Evolutionary conservation across 805 yeast species (phyloP).

Genomic region (Pichia exigua): DNA sequence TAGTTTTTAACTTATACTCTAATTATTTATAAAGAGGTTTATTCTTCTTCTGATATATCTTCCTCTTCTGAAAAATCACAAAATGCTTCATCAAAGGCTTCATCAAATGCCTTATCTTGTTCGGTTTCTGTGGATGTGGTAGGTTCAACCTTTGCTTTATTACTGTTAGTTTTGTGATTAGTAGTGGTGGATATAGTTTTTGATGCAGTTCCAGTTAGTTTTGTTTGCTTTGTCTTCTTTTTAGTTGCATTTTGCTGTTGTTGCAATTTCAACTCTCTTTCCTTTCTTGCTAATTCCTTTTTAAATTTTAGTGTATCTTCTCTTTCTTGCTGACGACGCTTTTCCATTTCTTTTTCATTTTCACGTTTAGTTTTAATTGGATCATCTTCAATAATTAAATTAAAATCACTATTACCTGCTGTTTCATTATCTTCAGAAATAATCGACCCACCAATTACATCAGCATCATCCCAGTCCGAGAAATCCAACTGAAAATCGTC

Average conservation of each 20-base stretch:
- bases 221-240: not conserved
- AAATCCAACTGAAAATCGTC: constrained; percentile 19
- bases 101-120: constrained; percentile 5
- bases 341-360: constrained; percentile 2
- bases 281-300: not conserved
- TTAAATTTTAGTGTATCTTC: not conserved
- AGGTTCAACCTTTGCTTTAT: not conserved
- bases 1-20: no score
- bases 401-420: constrained; percentile 9
- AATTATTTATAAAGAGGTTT: not conserved
- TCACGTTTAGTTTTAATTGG: constrained; percentile 10
- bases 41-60: constrained; percentile 25
- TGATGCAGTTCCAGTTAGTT: not conserved
- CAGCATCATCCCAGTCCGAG: constrained; percentile 24
- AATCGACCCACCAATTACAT: constrained; percentile 6
- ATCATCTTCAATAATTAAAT: constrained; percentile 20
- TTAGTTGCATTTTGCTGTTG: not conserved
- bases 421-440: constrained; percentile 1
- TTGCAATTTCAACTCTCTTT: not conserved
- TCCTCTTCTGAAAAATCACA: constrained; percentile 17
- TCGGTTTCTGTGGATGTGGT: constrained; percentile 1
- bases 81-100: constrained; percentile 11
- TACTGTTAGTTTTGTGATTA: not conserved
- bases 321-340: not conserved
- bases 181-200: not conserved